Conservation (phyloP, 495 filamentous ascomycete genomes). For the Podospora tetraspora region DNA sequence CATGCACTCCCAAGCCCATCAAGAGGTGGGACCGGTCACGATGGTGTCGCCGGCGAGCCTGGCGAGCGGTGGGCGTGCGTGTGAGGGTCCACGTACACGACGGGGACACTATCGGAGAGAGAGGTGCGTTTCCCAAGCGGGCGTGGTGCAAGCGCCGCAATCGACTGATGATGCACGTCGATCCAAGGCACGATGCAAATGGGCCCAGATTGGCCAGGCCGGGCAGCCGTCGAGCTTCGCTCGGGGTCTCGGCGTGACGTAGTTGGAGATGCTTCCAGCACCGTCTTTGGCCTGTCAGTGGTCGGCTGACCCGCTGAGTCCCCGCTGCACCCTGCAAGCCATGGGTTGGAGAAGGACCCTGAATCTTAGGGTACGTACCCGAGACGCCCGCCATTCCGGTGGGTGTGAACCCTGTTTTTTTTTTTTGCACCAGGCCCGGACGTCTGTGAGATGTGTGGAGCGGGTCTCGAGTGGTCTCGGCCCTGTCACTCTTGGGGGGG, state of each 20-base stretch:
- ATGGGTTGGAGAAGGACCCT: slow-evolving; percentile 32
- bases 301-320: slow-evolving; percentile 8
- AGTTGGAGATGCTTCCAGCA: background rate
- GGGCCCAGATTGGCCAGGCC: background rate
- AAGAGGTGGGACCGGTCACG: background rate
- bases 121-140: slow-evolving; percentile 1
- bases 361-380: slow-evolving; percentile 21
- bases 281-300: slow-evolving; percentile 14
- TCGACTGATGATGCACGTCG: slow-evolving; percentile 13
- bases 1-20: background rate
- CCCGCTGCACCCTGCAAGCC: slow-evolving; percentile 24
- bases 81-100: background rate
- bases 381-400: slow-evolving; percentile 19
- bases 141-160: slow-evolving; percentile 6
- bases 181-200: slow-evolving; percentile 9
- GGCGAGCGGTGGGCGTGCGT: background rate
- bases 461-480: background rate
- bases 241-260: slow-evolving; percentile 22
- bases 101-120: background rate
- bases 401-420: slow-evolving; percentile 27
- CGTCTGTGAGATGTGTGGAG: background rate
- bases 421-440: background rate
- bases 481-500: background rate
- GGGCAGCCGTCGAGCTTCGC: background rate
- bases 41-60: background rate